Percentiles rank a stretch among this genome's conserved stretches.
These are phyloP conservation scores for Begonia fuchsioides DNA, from an alignment of 306 rosid genomes.

Conservation along the genomic window DNA sequence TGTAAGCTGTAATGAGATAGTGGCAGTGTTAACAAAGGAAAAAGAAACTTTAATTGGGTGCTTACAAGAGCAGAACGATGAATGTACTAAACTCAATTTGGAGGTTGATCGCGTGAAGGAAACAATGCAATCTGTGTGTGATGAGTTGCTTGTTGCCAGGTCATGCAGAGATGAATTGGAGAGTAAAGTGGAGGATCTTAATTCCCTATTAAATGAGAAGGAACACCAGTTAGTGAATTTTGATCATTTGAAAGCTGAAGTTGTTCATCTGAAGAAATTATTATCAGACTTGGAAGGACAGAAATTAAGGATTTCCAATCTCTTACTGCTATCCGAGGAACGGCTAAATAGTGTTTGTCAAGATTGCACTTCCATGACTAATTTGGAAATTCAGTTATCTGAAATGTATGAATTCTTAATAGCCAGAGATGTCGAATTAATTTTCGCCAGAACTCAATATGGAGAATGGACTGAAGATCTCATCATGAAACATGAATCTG, in stretches of 20 bases:
- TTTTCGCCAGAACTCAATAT: constrained; percentile 50
- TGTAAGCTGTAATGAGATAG: constrained; percentile 35
- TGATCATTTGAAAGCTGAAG: constrained; percentile 43
- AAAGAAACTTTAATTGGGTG: constrained; percentile 40
- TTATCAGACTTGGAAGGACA: constrained; percentile 48
- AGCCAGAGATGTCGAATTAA: constrained; percentile 42
- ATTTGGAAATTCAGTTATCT: constrained; percentile 40
- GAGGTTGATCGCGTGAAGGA: constrained; percentile 37
- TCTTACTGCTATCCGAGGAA: constrained; percentile 39
- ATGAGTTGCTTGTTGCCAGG: constrained; percentile 41
- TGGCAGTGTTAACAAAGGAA: constrained; percentile 35
- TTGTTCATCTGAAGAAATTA: constrained; percentile 43
- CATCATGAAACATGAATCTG: constrained; percentile 27
- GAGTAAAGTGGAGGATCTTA: constrained; percentile 38
- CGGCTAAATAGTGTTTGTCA: constrained; percentile 25
- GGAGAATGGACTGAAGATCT: constrained; percentile 37
- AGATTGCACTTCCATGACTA: constrained; percentile 33
- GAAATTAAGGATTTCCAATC: constrained; percentile 42
- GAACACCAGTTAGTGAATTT: constrained; percentile 36
- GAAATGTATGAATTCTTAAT: constrained; percentile 47
- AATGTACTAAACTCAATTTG: constrained; percentile 32
- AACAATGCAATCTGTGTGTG: constrained; percentile 26
- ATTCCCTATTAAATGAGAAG: constrained; percentile 46
- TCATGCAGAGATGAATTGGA: constrained; percentile 35
- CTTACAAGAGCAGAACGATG: constrained; percentile 38